phyloP scores from a whole-genome alignment of 1,284 basidiomycete genomes.

The Xanthoconium separans region DNA sequence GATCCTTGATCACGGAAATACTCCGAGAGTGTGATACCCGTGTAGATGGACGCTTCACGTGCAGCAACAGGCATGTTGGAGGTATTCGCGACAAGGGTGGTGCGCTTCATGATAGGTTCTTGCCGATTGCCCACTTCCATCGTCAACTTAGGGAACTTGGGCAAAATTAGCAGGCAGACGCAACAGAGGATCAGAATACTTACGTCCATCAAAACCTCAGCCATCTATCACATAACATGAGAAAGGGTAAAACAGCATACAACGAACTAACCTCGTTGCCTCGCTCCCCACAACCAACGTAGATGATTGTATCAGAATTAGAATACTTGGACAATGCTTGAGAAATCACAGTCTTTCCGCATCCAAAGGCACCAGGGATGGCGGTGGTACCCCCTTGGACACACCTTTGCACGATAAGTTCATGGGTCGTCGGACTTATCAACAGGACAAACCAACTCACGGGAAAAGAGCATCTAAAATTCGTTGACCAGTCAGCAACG shows the following conservation, averaged over 20 bases:
- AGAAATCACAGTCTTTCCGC: slow-evolving; percentile 96
- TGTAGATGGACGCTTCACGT: slow-evolving; percentile 99
- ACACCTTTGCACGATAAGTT: slow-evolving; percentile 51
- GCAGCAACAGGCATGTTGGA: slow-evolving; percentile 99
- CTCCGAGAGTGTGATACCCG: slow-evolving; percentile 98
- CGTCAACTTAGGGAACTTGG: slow-evolving; percentile 91
- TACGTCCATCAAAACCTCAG: slow-evolving; percentile 95
- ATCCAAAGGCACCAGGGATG: slow-evolving; percentile 99
- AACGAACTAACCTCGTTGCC: slow-evolving; percentile 71
- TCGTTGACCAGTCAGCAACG: slow-evolving; percentile 94
- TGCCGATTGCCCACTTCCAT: slow-evolving; percentile 90
- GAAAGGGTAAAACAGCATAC: background rate
- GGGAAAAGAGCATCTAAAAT: slow-evolving; percentile 98
- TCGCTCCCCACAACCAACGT: slow-evolving; percentile 96
- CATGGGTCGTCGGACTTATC: background rate
- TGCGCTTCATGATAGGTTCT: slow-evolving; percentile 99
- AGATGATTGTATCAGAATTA: slow-evolving; percentile 99
- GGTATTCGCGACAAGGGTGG: slow-evolving; percentile 98
- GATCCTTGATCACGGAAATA: slow-evolving; percentile 99
- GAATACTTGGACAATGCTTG: slow-evolving; percentile 99
- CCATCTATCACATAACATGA: slow-evolving; percentile 66
- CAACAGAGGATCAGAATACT: slow-evolving; percentile 17
- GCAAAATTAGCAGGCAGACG: slow-evolving; percentile 10
- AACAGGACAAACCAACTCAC: slow-evolving; percentile 40
- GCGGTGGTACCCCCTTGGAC: slow-evolving; percentile 99